Conservation (phyloP, 331 rosid genomes). For the Arachis monticola region DNA sequence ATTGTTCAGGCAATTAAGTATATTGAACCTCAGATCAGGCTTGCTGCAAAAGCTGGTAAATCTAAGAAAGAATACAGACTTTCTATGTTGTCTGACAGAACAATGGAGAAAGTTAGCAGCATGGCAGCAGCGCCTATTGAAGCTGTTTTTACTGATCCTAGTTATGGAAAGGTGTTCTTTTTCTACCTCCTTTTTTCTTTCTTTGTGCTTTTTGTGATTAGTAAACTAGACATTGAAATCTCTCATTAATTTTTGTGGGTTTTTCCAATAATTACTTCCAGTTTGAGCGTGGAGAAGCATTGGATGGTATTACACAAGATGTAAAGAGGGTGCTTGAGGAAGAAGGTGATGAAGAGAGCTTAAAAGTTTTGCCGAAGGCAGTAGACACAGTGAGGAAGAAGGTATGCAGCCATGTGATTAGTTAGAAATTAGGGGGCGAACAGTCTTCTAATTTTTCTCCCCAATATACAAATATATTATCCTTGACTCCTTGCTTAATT, state of each 20-base stretch:
- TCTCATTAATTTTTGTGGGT: conserved; percentile 21
- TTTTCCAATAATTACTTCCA: conserved; percentile 44
- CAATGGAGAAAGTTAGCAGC: conserved; percentile 70
- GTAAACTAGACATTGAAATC: background rate
- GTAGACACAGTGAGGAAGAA: conserved; percentile 94
- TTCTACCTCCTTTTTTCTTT: conserved; percentile 20
- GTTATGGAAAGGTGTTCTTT: conserved; percentile 84
- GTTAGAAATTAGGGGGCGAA: conserved; percentile 27
- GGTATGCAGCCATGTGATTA: conserved; percentile 52
- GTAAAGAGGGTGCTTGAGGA: conserved; percentile 78
- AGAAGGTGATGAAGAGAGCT: conserved; percentile 92
- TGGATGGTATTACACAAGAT: conserved; percentile 80
- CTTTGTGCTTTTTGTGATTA: conserved; percentile 11
- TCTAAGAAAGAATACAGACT: conserved; percentile 80
- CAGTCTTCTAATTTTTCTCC: background rate
- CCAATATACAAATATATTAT: background rate
- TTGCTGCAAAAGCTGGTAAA: conserved; percentile 92
- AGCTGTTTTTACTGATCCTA: conserved; percentile 88
- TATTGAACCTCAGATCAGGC: conserved; percentile 89
- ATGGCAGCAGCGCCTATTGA: conserved; percentile 80
- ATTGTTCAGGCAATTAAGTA: conserved; percentile 81
- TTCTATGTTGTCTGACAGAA: conserved; percentile 81
- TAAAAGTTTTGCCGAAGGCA: conserved; percentile 74
- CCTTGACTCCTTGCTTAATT: conserved; percentile 2
- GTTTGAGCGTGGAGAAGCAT: conserved; percentile 98